Conservation (phyloP, 106 monocot species). For the Dendrobium catenatum region DNA sequence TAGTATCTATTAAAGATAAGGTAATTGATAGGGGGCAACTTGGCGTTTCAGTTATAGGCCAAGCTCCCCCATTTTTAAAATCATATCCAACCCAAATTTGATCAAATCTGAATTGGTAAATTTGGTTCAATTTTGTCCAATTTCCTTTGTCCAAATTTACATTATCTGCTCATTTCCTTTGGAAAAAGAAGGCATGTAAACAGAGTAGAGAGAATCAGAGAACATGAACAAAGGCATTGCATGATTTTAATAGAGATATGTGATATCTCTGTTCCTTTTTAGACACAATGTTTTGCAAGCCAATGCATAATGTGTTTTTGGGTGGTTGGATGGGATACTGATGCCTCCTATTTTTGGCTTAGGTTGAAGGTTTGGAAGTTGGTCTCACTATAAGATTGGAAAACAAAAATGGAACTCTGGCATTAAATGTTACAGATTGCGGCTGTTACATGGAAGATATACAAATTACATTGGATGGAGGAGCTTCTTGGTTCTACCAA, state of each 20-base stretch:
- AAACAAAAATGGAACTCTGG: conserved; percentile 52
- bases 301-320: background rate
- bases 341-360: conserved; percentile 24
- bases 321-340: conserved; percentile 15
- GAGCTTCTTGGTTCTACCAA: conserved; percentile 99
- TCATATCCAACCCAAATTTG: background rate
- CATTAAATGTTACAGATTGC: conserved; percentile 42
- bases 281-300: background rate
- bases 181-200: no score
- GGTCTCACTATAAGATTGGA: conserved; percentile 56
- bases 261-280: background rate
- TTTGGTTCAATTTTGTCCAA: background rate
- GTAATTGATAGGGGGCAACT: background rate
- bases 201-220: no score
- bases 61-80: background rate
- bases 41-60: background rate
- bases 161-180: no score
- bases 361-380: conserved; percentile 94
- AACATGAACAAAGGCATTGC: background rate
- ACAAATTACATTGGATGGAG: conserved; percentile 63
- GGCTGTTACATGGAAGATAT: conserved; percentile 73
- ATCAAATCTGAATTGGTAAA: background rate
- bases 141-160: no score
- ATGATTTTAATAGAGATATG: background rate
- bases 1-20: background rate